Conservation (phyloP, 768 basidiomycete genomes). For the Obba rivulosa region DNA sequence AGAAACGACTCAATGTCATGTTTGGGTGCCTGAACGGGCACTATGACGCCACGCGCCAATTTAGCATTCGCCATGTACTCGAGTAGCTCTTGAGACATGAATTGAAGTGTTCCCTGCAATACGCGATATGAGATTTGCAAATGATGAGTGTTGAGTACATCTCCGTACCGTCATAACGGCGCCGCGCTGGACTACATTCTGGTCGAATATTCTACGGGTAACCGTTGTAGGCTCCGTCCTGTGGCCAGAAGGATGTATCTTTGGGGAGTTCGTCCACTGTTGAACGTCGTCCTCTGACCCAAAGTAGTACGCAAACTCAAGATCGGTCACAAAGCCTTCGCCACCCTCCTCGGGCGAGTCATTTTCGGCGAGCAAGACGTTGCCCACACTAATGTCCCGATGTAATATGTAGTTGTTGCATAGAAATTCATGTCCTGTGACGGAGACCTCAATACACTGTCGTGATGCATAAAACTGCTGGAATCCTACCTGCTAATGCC, state of each 20-base stretch:
- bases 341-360: background rate
- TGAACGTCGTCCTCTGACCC: background rate
- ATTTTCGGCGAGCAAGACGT: background rate
- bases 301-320: background rate
- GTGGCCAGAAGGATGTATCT: background rate
- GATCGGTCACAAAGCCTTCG: background rate
- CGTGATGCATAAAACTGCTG: background rate
- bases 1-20: background rate
- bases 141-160: background rate
- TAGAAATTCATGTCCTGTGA: background rate
- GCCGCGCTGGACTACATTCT: background rate
- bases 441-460: background rate
- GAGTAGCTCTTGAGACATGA: conserved; percentile 9
- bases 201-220: background rate
- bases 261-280: background rate
- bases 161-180: background rate
- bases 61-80: background rate
- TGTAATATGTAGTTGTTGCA: background rate
- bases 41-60: no score
- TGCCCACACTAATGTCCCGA: background rate
- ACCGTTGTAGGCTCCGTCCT: background rate
- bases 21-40: background rate
- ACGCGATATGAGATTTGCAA: background rate
- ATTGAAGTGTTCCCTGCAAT: conserved; percentile 18
- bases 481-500: background rate